Conservation (phyloP, 1,284 basidiomycete species). For the Pseudozyma pruni region DNA sequence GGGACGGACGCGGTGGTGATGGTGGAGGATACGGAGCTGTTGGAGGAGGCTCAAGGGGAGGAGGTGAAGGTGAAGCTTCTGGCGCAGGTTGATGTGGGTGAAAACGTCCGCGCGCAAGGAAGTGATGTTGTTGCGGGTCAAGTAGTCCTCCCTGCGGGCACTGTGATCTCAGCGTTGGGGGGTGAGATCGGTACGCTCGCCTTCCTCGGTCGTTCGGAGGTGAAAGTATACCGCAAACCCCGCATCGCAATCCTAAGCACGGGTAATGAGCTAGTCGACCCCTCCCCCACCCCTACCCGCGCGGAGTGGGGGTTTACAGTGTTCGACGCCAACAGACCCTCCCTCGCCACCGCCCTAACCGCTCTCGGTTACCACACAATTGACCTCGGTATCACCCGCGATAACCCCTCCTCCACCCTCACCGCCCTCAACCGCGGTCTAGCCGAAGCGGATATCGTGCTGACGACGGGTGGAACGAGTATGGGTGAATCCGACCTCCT, state of each 20-base stretch:
- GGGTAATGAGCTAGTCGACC: slow-evolving; percentile 81
- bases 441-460: slow-evolving; percentile 76
- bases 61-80: slow-evolving; percentile 78
- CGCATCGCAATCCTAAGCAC: slow-evolving; percentile 83
- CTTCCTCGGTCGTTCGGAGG: slow-evolving; percentile 78
- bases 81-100: slow-evolving; percentile 74
- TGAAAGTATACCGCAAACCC: slow-evolving; percentile 77
- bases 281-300: slow-evolving; percentile 69
- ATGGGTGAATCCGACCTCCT: slow-evolving; percentile 88
- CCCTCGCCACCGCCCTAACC: slow-evolving; percentile 77
- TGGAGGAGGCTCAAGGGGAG: slow-evolving; percentile 75
- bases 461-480: slow-evolving; percentile 87
- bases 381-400: slow-evolving; percentile 82
- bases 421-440: slow-evolving; percentile 74
- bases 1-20: slow-evolving; percentile 84
- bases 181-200: slow-evolving; percentile 86
- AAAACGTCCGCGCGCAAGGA: slow-evolving; percentile 80
- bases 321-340: slow-evolving; percentile 82
- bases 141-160: slow-evolving; percentile 76
- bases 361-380: slow-evolving; percentile 80
- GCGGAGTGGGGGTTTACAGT: slow-evolving; percentile 54
- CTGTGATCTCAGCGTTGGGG: slow-evolving; percentile 75
- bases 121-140: slow-evolving; percentile 79
- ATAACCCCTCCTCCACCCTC: slow-evolving; percentile 76
- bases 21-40: slow-evolving; percentile 87